Base-by-base conservation (phyloP, 345 rosid genomes). In the Hibiscus syriacus region DNA sequence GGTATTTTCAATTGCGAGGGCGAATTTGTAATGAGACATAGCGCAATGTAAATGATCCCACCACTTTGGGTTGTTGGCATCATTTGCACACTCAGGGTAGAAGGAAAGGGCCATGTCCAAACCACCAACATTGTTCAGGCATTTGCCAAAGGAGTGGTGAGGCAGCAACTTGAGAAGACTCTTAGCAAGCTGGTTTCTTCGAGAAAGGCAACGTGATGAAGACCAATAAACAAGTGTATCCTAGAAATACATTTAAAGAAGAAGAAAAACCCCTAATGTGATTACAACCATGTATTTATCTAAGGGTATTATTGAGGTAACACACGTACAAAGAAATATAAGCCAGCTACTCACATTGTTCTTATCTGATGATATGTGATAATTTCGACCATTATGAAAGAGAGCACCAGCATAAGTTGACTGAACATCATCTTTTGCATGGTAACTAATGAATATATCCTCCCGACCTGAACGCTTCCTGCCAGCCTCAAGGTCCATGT, bases 11-110 rank as follows among this genome's bases (percentile, higher is more conserved):
- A 93, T 89, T 2, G 98, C 97, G 3, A 93, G 96, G 16, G 85
- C 92, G 65, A 93, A 90, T 73, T 93, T 90, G 83, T 93, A 90
- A 72, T 90, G 89, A 76, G 98, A 93, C 98, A 90, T 90, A 58
- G 94, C 87, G 62, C 98, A 93, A 57, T 93, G 97, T 53, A 90
- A 77, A 64, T 93, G 97, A 69, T 88, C 96, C 80, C 94, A 90
- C 97, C 98, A 93, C 83, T 80, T 88, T 9, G 88, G 87, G 16
- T 29, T 16, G 36, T 68, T 81, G 39, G 79, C 71, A n/a, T 82
- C 85, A 0, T 73, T 56, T 3, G 82, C 72, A 49, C 98, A 93
- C 64, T 88, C 89, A 29, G 73, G 73, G 23, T 92, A 92, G 72
- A 86, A 72, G 32, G 87, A 78, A 55, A 88, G 85, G 25, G 94